phyloP scores from a whole-genome alignment of 495 filamentous ascomycete genomes.

The Evansstolkia leycettana region DNA sequence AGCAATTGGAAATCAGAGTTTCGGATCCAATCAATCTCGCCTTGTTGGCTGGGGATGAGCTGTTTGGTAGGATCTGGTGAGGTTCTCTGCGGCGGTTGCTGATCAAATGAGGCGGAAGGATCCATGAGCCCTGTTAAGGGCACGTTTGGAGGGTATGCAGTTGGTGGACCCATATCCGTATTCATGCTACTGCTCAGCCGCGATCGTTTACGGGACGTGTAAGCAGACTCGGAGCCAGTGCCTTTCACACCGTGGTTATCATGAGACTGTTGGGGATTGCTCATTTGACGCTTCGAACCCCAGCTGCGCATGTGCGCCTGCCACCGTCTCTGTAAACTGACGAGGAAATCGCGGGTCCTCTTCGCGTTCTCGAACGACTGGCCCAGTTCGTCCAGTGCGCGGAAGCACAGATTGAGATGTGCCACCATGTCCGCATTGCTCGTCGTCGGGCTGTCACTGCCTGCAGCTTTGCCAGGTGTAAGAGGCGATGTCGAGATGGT shows the following conservation, averaged over 20 bases:
- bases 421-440: conserved; percentile 31
- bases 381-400: conserved; percentile 18
- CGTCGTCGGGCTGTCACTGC: conserved; percentile 10
- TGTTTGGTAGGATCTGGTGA: conserved; percentile 5
- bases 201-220: not conserved
- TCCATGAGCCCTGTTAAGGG: conserved; percentile 1
- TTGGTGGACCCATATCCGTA: too few relatives aligned
- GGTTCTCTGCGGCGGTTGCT: not conserved
- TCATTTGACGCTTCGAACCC: conserved; percentile 26
- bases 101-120: not conserved
- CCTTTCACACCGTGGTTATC: not conserved
- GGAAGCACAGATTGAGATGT: conserved; percentile 35
- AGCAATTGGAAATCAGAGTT: conserved; percentile 21
- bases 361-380: conserved; percentile 9
- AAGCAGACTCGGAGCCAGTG: not conserved
- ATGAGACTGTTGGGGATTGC: conserved; percentile 6
- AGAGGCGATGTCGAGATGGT: conserved; percentile 27
- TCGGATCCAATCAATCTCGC: conserved; percentile 25
- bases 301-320: conserved; percentile 33
- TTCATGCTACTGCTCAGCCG: not conserved
- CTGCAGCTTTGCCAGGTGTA: conserved; percentile 4
- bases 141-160: conserved; percentile 1
- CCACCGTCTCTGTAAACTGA: conserved; percentile 34
- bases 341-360: conserved; percentile 16
- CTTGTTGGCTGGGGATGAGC: conserved; percentile 7